phyloP scores from a whole-genome alignment of 2,329 filamentous ascomycete genomes.

The Proliferodiscus dingleyae region DNA sequence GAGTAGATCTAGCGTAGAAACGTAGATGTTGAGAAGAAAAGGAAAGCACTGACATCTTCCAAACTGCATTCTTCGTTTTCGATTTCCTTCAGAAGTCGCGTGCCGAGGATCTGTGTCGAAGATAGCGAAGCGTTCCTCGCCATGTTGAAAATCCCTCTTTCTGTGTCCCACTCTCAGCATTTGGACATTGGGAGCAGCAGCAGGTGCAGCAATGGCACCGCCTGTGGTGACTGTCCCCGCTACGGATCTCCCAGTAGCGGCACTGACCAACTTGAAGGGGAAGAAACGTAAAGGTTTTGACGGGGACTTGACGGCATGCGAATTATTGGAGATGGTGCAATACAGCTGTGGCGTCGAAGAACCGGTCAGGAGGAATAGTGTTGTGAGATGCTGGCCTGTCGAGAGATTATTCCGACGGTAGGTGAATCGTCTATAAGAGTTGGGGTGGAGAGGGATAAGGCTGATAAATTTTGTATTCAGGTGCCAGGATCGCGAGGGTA shows the following conservation, averaged over 20 bases:
- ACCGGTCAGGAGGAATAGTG: conserved; percentile 41
- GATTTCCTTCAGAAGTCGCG: conserved; percentile 48
- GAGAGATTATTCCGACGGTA: conserved; percentile 57
- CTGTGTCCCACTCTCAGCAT: neutral
- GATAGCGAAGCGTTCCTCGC: conserved; percentile 11
- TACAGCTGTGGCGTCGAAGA: conserved; percentile 53
- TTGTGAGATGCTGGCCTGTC: conserved; percentile 52
- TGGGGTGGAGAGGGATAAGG: neutral
- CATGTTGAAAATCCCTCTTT: conserved; percentile 2
- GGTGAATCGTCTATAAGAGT: conserved; percentile 24
- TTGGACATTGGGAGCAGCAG: neutral
- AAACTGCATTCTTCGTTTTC: conserved; percentile 48
- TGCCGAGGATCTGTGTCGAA: conserved; percentile 36
- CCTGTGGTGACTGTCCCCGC: conserved; percentile 52
- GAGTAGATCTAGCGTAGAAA: too few species aligned
- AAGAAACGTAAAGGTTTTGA: conserved; percentile 46
- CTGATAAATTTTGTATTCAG: conserved; percentile 35
- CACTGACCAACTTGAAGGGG: conserved; percentile 42
- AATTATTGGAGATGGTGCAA: conserved; percentile 54
- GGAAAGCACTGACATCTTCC: conserved; percentile 47
- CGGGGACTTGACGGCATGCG: conserved; percentile 51
- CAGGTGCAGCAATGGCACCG: conserved; percentile 46
- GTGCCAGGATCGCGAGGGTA: conserved; percentile 52
- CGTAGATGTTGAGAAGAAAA: neutral
- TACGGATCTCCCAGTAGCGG: conserved; percentile 43